Percentiles rank a stretch among this genome's conserved stretches.
phyloP scores from a whole-genome alignment of 768 basidiomycete genomes.

The Leucosporidium scottii region DNA sequence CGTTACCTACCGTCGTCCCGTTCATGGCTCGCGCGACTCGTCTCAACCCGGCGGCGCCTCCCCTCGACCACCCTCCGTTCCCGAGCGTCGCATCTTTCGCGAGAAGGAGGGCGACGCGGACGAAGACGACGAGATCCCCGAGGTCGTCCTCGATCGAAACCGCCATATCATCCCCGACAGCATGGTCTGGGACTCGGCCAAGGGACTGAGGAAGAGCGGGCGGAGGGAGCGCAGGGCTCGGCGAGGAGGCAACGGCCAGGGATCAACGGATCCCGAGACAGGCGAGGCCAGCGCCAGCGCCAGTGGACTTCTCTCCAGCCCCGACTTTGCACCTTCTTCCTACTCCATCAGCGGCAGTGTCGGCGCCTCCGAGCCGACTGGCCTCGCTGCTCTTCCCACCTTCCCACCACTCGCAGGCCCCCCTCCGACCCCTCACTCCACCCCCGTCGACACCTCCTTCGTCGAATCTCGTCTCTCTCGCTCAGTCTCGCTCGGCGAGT shows the following conservation, averaged over 20 bases:
- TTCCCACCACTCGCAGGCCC: constrained; percentile 15
- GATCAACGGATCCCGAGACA: constrained; percentile 24
- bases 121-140: constrained; percentile 71
- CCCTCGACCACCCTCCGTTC: constrained; percentile 13
- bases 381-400: constrained; percentile 11
- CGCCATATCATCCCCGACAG: constrained; percentile 95
- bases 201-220: constrained; percentile 31
- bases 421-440: constrained; percentile 31
- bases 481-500: constrained; percentile 1
- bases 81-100: constrained; percentile 32
- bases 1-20: constrained; percentile 74
- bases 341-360: constrained; percentile 23
- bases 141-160: constrained; percentile 84
- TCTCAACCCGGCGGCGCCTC: constrained; percentile 17
- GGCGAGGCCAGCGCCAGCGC: not conserved
- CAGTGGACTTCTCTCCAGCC: constrained; percentile 16
- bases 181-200: constrained; percentile 52
- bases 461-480: not conserved
- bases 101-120: constrained; percentile 37
- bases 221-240: constrained; percentile 8
- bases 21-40: constrained; percentile 27
- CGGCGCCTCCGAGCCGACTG: constrained; percentile 5
- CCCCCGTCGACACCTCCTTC: constrained; percentile 15
- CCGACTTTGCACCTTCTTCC: constrained; percentile 26
- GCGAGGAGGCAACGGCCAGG: not conserved